Percentiles rank a stretch among this genome's conserved stretches.
These are phyloP conservation scores for Leccinum pachyderme DNA, from an alignment of 1,284 basidiomycete species.

Conservation along the genomic window DNA sequence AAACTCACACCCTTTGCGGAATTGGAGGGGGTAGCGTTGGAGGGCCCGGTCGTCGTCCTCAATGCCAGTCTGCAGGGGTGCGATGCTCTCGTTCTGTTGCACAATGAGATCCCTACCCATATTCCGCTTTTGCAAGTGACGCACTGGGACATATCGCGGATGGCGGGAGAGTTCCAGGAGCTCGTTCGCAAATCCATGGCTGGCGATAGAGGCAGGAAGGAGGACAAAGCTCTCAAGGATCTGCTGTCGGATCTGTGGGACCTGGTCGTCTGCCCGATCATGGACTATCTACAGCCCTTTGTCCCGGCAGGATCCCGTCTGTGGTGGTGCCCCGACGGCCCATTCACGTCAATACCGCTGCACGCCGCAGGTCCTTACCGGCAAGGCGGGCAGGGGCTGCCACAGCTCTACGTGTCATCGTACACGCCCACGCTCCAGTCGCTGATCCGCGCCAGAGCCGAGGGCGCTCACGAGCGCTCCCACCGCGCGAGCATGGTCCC, in stretches of 20 bases:
- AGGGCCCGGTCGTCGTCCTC: slow-evolving; percentile 39
- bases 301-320: slow-evolving; percentile 31
- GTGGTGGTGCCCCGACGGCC: slow-evolving; percentile 45
- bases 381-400: slow-evolving; percentile 16
- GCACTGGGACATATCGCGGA: slow-evolving; percentile 15
- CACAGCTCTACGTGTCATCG: slow-evolving; percentile 36
- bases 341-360: slow-evolving; percentile 37
- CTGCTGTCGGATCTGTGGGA: slow-evolving; percentile 35
- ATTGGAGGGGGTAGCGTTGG: slow-evolving; percentile 29
- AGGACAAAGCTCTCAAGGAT: slow-evolving; percentile 8
- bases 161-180: slow-evolving; percentile 21
- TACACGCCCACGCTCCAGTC: slow-evolving; percentile 39
- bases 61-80: slow-evolving; percentile 28
- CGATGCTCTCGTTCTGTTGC: slow-evolving; percentile 29
- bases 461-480: not conserved
- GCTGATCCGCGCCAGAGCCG: slow-evolving; percentile 23
- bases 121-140: slow-evolving; percentile 21
- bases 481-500: slow-evolving; percentile 16
- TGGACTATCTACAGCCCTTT: slow-evolving; percentile 18
- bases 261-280: slow-evolving; percentile 33
- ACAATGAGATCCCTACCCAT: slow-evolving; percentile 13
- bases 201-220: not conserved
- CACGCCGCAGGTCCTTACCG: slow-evolving; percentile 38
- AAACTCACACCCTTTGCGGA: slow-evolving; percentile 20
- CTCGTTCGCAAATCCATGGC: slow-evolving; percentile 2